phyloP scores from a whole-genome alignment of 2,329 filamentous ascomycete genomes.

The Nemania bipapillata region DNA sequence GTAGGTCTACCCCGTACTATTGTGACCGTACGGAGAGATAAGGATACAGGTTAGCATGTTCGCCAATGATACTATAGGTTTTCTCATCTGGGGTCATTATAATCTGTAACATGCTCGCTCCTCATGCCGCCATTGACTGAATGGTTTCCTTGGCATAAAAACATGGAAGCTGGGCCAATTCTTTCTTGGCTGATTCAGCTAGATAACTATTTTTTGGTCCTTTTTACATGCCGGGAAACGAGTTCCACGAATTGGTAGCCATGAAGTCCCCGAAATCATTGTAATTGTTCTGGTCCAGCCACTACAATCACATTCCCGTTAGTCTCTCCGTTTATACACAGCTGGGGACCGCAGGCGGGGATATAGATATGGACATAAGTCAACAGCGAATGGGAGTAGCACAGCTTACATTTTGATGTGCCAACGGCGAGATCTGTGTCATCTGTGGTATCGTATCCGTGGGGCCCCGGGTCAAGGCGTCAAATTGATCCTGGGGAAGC shows the following conservation, averaged over 20 bases:
- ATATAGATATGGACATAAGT: not conserved
- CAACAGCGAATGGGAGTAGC: not conserved
- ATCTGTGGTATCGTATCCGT: slow-evolving; percentile 39
- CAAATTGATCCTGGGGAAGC: slow-evolving; percentile 45
- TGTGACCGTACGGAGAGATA: slow-evolving; percentile 15
- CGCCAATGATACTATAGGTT: slow-evolving; percentile 6
- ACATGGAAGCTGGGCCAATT: slow-evolving; percentile 8
- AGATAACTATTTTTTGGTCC: not conserved
- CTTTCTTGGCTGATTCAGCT: not conserved
- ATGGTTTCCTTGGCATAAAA: not conserved
- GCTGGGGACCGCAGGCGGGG: too few relatives aligned
- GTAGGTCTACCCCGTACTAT: slow-evolving; percentile 4
- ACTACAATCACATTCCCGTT: slow-evolving; percentile 30
- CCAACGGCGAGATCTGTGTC: slow-evolving; percentile 16
- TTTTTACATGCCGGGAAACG: slow-evolving; percentile 33
- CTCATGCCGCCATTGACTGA: slow-evolving; percentile 1
- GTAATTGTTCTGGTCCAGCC: slow-evolving; percentile 41
- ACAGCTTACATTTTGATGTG: slow-evolving; percentile 33
- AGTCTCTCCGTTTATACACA: slow-evolving; percentile 4
- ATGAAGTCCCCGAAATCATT: slow-evolving; percentile 42
- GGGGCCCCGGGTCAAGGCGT: slow-evolving; percentile 42
- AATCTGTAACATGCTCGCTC: not conserved
- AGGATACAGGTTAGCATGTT: slow-evolving; percentile 1
- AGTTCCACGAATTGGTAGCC: slow-evolving; percentile 42
- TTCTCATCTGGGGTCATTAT: not conserved